Base-by-base conservation (phyloP, 2,329 filamentous ascomycete genomes). In the Trichoderma guizhouense region DNA sequence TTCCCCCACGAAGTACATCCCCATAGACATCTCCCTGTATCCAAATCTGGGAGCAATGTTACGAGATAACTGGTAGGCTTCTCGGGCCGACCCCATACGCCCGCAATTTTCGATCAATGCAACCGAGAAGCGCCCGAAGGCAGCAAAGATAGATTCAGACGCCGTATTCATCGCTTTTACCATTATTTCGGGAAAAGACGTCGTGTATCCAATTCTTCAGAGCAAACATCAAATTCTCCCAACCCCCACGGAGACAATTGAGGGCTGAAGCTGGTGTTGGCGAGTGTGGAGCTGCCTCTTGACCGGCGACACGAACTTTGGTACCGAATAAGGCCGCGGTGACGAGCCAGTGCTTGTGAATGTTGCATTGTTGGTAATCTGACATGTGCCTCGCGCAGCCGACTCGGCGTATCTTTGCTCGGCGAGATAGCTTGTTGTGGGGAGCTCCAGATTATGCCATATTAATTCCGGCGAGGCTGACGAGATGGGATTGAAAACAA, bases 31-130 rank as follows among this genome's bases (percentile, higher is more conserved):
- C 26, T 36, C 21, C 47, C 24, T 28, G 28, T 24, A 12, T 30
- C 9, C 18, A 43, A 47, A 58, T 7, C 43, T 24, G 8, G 34
- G 15, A 28, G 18, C 18, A 21, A 28, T 26, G 30, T 24, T 57
- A 57, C 24, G 24, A n/a, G 15, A 32, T 24, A 43, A 21, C 18
- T 32, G 62, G 34, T 32, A 58, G 51, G 15, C 34, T 43, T 43
- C 53, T 68, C 65, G 65, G 65, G 26, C 65, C 65, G 65, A 68
- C 26, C 34, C 30, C 34, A 58, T 43, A 58, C 65, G 34, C 26
- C 34, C 34, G 26, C 53, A 65, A 58, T 58, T 43, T 43, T 24
- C 18, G 3, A 32, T 18, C 53, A 58, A 18, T 68, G 65, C 65
- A 58, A 68, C 65, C 34, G 53, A 58, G 65, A 30, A 68, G 53